Evolutionary conservation across 768 basidiomycete genomes (phyloP).

Genomic region (Pisolithus microcarpus): DNA sequence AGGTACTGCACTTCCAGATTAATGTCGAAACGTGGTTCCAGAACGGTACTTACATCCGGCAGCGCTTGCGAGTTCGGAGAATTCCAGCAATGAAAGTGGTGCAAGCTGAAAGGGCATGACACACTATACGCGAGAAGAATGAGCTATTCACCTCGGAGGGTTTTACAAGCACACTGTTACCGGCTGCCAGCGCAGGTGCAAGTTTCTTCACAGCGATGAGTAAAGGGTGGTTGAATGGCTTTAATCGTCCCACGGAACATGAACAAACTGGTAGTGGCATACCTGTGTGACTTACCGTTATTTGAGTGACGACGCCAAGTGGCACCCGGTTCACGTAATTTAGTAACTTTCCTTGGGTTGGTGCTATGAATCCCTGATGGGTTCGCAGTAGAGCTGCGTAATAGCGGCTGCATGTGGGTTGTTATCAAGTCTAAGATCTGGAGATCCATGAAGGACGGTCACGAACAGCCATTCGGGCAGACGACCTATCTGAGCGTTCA

Average conservation of each 20-base stretch:
- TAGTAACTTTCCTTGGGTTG: conserved; percentile 70
- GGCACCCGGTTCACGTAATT: conserved; percentile 78
- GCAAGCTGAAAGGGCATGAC: conserved; percentile 42
- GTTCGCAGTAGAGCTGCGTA: conserved; percentile 71
- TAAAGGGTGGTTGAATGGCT: conserved; percentile 90
- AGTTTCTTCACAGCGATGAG: conserved; percentile 87
- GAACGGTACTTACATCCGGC: conserved; percentile 51
- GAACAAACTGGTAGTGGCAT: neutral
- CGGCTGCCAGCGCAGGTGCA: conserved; percentile 76
- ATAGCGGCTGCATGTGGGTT: conserved; percentile 49
- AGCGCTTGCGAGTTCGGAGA: conserved; percentile 53
- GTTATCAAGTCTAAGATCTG: conserved; percentile 1
- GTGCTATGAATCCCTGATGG: conserved; percentile 59
- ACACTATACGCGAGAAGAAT: neutral
- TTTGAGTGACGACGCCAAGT: conserved; percentile 84
- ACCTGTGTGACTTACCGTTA: conserved; percentile 49
- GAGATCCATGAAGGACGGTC: neutral
- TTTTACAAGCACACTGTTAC: conserved; percentile 78
- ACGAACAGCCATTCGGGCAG: conserved; percentile 84
- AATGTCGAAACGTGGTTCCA: neutral
- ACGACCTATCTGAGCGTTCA: conserved; percentile 69
- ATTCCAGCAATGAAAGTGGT: conserved; percentile 73
- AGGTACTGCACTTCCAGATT: conserved; percentile 48
- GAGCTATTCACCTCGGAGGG: conserved; percentile 55
- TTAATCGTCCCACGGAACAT: conserved; percentile 1